These are phyloP conservation scores for Colletotrichum liaoningense DNA, from an alignment of 2,329 filamentous ascomycete genomes.

Conservation along the genomic window DNA sequence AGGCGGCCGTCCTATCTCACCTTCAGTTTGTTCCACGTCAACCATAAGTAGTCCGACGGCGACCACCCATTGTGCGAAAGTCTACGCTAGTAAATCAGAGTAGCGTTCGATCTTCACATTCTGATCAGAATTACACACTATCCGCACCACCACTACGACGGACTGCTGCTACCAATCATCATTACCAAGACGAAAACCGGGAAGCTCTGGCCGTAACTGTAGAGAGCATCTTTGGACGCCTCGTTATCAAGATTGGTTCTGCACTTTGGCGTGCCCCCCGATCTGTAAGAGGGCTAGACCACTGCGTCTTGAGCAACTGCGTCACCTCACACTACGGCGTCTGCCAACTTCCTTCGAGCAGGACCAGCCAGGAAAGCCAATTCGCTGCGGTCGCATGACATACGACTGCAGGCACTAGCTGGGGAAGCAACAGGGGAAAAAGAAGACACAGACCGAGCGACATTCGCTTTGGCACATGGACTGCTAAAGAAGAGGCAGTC, in stretches of 20 bases:
- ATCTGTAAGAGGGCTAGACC: not conserved
- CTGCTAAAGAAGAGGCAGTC: not conserved
- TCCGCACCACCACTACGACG: not conserved
- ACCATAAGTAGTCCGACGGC: not conserved
- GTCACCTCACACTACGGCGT: not conserved
- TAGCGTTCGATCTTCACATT: not conserved
- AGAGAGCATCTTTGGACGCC: not conserved
- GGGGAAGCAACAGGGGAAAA: conserved; percentile 1
- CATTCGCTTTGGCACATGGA: not conserved
- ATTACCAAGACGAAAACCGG: not conserved
- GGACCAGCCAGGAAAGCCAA: not conserved
- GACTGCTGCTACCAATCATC: not conserved
- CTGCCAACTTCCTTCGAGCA: conserved; percentile 13
- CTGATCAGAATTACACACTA: not conserved
- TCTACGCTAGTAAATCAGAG: not conserved
- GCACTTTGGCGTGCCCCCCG: conserved; percentile 16
- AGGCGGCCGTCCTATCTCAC: not conserved
- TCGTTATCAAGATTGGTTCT: conserved; percentile 6
- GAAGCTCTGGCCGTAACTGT: not conserved
- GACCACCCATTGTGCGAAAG: not conserved
- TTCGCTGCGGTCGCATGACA: conserved; percentile 18
- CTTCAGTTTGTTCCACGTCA: not conserved
- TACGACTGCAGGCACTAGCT: conserved; percentile 2
- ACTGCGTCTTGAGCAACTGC: not conserved
- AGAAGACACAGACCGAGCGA: conserved; percentile 1